Evolutionary conservation across 1,139 yeast species (phyloP), one percentile per base, ranked within the genome.

Genomic region (Sugiyamaella grinbergsii): DNA sequence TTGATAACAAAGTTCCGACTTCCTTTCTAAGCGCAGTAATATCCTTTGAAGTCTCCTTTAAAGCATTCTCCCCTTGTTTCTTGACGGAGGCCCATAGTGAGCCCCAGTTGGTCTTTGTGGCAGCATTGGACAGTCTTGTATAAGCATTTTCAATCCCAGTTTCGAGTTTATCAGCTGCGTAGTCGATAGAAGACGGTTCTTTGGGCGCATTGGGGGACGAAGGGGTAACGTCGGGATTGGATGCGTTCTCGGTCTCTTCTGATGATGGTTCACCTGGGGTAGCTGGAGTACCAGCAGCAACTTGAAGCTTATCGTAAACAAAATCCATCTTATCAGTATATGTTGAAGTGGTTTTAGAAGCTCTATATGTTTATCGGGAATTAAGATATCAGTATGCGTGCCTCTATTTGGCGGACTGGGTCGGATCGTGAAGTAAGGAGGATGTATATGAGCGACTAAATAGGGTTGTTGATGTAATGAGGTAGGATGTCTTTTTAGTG

Each of bases 111-210:
- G 65, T 55, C 11, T 36, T 43, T 8, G 50, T 26, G 26, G 68
- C 61, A 58, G 52, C 54, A 24, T 54, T 45, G 34, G 59, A 78
- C 81, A 40, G 80, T 69, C 26, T 69, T 62, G 15, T 49, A 64
- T 79, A 80, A 1, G 80, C 78, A 47, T 75, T 69, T 56, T 80
- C 85, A 44, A 82, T 79, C 54, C 77, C 81, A 8, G 64, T 61
- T 58, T 81, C 86, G 15, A 82, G 65, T 50, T 73, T 71, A 32
- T 71, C 75, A 11, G 81, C 68, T 2, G 67, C 67, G 33, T 53
- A 51, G 46, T 64, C 67, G 11, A 64, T 51, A 20, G 60, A 53
- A 16, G 59, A 51, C 19, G 57, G 54, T 20, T 47, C 49, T n/a
- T 49, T 49, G 10, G 23, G 38, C n/a, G 43, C 47, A n/a, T n/a